These are phyloP conservation scores for Zygosaccharomyces pseudobailii DNA, from an alignment of 1,139 yeast species.

Conservation along the genomic window DNA sequence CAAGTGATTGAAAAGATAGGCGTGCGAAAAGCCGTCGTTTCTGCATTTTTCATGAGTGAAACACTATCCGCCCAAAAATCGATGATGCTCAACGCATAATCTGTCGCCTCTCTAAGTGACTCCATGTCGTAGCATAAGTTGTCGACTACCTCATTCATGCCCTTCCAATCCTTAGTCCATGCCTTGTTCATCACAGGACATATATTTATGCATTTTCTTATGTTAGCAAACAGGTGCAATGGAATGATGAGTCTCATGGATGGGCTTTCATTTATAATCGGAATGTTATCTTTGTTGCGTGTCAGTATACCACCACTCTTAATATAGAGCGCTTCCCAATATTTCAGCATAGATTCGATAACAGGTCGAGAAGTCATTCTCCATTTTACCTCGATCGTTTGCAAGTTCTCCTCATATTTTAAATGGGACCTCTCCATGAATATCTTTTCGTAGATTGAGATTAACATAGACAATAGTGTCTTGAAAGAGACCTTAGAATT, in stretches of 20 bases:
- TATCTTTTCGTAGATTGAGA: slow-evolving; percentile 69
- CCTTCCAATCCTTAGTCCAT: slow-evolving; percentile 59
- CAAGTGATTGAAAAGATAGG: slow-evolving; percentile 72
- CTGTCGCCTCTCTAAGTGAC: slow-evolving; percentile 52
- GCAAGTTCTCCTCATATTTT: slow-evolving; percentile 35
- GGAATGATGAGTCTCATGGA: slow-evolving; percentile 63
- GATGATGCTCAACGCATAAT: slow-evolving; percentile 53
- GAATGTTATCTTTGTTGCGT: slow-evolving; percentile 43
- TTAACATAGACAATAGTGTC: slow-evolving; percentile 59
- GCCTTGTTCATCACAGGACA: slow-evolving; percentile 54
- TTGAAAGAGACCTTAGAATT: slow-evolving; percentile 46
- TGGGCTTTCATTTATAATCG: slow-evolving; percentile 46
- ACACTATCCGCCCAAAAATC: slow-evolving; percentile 68
- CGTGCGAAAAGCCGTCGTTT: slow-evolving; percentile 60
- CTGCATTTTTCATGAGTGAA: slow-evolving; percentile 55
- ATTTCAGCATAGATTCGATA: slow-evolving; percentile 48
- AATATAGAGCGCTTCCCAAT: slow-evolving; percentile 62
- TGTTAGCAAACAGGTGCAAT: slow-evolving; percentile 56
- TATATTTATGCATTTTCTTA: slow-evolving; percentile 54
- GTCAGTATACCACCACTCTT: slow-evolving; percentile 57
- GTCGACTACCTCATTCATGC: slow-evolving; percentile 52
- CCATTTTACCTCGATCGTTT: slow-evolving; percentile 50
- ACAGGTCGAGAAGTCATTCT: slow-evolving; percentile 54
- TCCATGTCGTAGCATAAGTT: slow-evolving; percentile 38
- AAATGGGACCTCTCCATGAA: slow-evolving; percentile 45